Conservation (phyloP, 2,329 filamentous ascomycete genomes). For the Cladosporium sp. region DNA sequence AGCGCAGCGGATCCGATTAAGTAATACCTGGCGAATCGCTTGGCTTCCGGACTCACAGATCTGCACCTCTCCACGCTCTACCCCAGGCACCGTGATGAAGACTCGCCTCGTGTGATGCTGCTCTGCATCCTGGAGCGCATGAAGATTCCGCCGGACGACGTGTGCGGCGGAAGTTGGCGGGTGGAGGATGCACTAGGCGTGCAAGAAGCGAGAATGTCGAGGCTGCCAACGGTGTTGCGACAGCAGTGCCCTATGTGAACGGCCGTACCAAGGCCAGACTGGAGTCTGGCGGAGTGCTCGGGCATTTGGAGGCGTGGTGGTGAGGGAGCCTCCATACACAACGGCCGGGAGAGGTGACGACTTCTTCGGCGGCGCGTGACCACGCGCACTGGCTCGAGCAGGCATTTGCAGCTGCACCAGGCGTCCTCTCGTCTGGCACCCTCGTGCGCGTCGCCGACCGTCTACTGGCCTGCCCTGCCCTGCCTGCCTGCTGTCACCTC, state of each 20-base stretch:
- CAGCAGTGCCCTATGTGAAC: neutral
- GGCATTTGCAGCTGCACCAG: neutral
- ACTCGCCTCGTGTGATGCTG: neutral
- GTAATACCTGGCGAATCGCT: conserved; percentile 8
- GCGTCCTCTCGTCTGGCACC: neutral
- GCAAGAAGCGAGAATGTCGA: neutral
- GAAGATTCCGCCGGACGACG: neutral
- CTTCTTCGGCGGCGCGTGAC: conserved; percentile 6
- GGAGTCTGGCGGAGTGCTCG: neutral
- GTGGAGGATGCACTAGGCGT: neutral
- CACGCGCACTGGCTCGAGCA: neutral
- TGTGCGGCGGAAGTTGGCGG: neutral
- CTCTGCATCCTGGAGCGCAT: neutral
- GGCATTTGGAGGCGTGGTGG: neutral
- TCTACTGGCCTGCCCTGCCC: neutral
- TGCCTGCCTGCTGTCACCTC: neutral
- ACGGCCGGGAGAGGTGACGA: conserved; percentile 7
- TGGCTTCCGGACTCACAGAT: neutral
- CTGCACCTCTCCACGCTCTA: conserved; percentile 2
- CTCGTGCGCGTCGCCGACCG: neutral
- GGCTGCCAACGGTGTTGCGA: neutral
- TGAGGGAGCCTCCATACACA: neutral
- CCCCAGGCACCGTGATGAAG: neutral
- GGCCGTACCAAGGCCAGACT: neutral
- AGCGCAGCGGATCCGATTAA: neutral